Evolutionary conservation across 768 basidiomycete species (phyloP).

Genomic region (Trametopsis cervina): DNA sequence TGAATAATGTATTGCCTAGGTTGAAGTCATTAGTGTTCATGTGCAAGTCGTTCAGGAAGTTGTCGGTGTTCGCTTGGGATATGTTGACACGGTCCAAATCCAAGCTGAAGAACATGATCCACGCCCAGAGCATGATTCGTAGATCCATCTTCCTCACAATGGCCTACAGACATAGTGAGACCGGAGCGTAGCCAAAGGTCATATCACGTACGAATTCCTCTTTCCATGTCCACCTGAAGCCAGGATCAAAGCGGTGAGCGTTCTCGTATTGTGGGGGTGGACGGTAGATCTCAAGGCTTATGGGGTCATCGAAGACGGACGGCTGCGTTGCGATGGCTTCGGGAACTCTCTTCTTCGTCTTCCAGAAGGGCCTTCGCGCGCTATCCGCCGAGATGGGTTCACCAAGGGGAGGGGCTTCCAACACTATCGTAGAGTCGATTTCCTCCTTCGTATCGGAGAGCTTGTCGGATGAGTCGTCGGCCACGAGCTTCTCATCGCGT

Average conservation of each 20-base stretch:
- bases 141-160: constrained; percentile 54
- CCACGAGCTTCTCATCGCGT: constrained; percentile 8
- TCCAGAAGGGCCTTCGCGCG: constrained; percentile 22
- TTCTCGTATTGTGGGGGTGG: constrained; percentile 54
- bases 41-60: constrained; percentile 51
- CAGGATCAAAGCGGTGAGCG: constrained; percentile 54
- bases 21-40: constrained; percentile 62
- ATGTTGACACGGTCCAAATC: constrained; percentile 57
- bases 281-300: constrained; percentile 40
- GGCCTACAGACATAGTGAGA: constrained; percentile 31
- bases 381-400: constrained; percentile 13
- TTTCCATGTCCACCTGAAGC: constrained; percentile 64
- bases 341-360: constrained; percentile 28
- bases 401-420: constrained; percentile 9
- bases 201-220: constrained; percentile 50
- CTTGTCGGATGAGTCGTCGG: constrained; percentile 9
- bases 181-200: too few species aligned
- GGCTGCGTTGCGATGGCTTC: constrained; percentile 54
- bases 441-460: constrained; percentile 14
- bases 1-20: constrained; percentile 56
- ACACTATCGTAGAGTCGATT: constrained; percentile 13
- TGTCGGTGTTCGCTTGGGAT: constrained; percentile 63
- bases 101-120: constrained; percentile 56
- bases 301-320: constrained; percentile 56
- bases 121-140: constrained; percentile 55